These are phyloP conservation scores for Acacia concinna DNA, from an alignment of 331 rosid species.

Conservation along the genomic window DNA sequence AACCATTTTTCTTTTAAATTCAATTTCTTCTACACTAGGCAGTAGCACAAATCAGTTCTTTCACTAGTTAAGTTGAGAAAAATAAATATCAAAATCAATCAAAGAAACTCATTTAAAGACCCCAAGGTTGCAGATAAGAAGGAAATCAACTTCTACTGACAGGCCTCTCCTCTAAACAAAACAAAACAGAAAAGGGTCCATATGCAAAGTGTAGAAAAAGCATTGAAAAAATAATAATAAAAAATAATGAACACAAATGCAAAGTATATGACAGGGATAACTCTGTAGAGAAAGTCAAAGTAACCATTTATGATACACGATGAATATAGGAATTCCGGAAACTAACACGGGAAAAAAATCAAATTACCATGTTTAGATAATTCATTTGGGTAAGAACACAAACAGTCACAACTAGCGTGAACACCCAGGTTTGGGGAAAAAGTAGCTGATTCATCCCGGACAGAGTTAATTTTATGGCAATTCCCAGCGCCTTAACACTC, in stretches of 20 bases:
- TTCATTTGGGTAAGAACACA: slow-evolving; percentile 97
- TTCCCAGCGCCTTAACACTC: slow-evolving; percentile 98
- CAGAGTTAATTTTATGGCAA: slow-evolving; percentile 88
- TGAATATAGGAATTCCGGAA: slow-evolving; percentile 16
- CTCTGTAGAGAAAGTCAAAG: neutral
- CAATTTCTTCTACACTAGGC: neutral
- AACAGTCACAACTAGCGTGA: slow-evolving; percentile 63
- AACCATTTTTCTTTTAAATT: neutral
- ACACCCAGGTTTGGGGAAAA: slow-evolving; percentile 92
- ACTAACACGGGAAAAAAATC: slow-evolving; percentile 6
- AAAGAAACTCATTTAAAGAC: slow-evolving; percentile 20
- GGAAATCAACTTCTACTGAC: neutral
- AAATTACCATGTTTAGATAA: slow-evolving; percentile 85
- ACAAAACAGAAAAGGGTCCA: slow-evolving; percentile 6
- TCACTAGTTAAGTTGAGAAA: neutral
- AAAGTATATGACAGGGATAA: neutral
- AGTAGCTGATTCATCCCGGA: slow-evolving; percentile 89
- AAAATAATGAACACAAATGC: neutral
- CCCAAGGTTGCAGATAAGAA: slow-evolving; percentile 14
- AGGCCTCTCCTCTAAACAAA: slow-evolving; percentile 23
- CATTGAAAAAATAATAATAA: neutral
- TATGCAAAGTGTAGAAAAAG: neutral
- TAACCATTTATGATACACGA: neutral
- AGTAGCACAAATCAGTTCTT: slow-evolving; percentile 4
- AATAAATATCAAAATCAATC: slow-evolving; percentile 8